Evolutionary conservation across 2,329 filamentous ascomycete genomes (phyloP).

Genomic region (Fusarium setosum): DNA sequence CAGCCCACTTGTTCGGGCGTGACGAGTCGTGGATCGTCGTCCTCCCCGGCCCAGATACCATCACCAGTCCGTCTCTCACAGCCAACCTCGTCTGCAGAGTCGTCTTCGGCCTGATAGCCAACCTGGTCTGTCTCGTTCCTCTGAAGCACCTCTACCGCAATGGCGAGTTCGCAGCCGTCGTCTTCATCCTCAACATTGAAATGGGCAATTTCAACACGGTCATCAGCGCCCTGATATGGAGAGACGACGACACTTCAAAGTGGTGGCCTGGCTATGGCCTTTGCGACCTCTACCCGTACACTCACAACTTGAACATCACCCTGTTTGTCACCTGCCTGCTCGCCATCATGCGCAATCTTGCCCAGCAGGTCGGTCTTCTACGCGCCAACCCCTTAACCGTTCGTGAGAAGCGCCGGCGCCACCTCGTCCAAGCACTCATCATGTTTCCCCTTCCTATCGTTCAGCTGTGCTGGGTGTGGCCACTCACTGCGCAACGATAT

Average conservation of each 20-base stretch:
- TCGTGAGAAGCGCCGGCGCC: conserved; percentile 55
- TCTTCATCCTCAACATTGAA: conserved; percentile 60
- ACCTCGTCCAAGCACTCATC: conserved; percentile 61
- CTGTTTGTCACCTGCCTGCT: conserved; percentile 63
- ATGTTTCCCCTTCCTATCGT: conserved; percentile 65
- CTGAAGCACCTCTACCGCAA: conserved; percentile 62
- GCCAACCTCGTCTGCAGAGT: conserved; percentile 64
- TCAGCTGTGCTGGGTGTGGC: conserved; percentile 61
- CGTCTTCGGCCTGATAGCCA: conserved; percentile 57
- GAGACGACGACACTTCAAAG: conserved; percentile 57
- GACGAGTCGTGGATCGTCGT: conserved; percentile 36
- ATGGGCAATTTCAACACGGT: conserved; percentile 61
- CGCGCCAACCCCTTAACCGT: conserved; percentile 53
- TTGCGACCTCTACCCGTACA: conserved; percentile 64
- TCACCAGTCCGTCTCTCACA: conserved; percentile 46
- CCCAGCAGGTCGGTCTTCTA: conserved; percentile 60
- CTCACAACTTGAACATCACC: conserved; percentile 58
- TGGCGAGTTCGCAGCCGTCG: conserved; percentile 64
- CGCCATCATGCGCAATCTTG: conserved; percentile 65
- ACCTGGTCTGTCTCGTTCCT: conserved; percentile 61
- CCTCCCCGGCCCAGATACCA: conserved; percentile 34
- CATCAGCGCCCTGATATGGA: conserved; percentile 65
- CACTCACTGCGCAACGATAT: conserved; percentile 61
- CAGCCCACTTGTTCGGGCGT: conserved; percentile 32
- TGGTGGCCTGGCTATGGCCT: conserved; percentile 66